Evolutionary conservation across 305 asterid genomes (phyloP), one percentile per base, ranked within the genome.

Genomic region (Solanum hybrid): DNA sequence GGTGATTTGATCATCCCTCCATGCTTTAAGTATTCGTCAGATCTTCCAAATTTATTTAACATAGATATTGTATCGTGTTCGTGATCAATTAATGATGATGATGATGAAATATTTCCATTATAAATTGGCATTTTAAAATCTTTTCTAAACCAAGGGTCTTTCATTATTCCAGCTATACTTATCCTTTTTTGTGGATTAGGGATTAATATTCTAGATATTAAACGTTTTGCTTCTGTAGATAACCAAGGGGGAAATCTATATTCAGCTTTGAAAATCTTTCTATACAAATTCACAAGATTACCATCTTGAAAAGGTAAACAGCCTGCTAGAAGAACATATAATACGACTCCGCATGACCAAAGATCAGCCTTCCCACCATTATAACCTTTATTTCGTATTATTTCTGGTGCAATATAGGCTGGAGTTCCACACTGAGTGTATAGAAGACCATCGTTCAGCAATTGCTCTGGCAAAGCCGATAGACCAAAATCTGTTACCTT

Each of bases 361-460:
- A 93, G 89, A 39, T 94, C 96, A 9, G 93, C 92, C 86, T 90
- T 91, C 0, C 94, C 92, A 4, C 95, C 96, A 39, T 93, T 93
- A 75, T 94, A 94, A 1, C 96, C 95, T 10, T 90, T 91, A 22
- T 28, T 89, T 69, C 18, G 20, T 75, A 93, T 31, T 11, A 94
- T 91, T 89, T 94, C 96, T 11, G 95, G 96, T 34, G 96, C 92
- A 2, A 94, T 83, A 46, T 94, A 94, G 64, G 95, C 94, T 18
- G 95, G 96, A 5, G 96, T 94, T 26, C 96, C 95, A 11, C 96
- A 94, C 39, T 88, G 94, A 14, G 96, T 94, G 91, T 94, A 95
- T 76, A 93, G 93, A 51, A 94, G 95, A 1, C 91, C 93, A 14
- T 89, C 94, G 11, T 35, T 82, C 28, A 37, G 74, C 3, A 83